Conservation (phyloP, 2,329 filamentous ascomycete species). For the Exophiala aquamarina region DNA sequence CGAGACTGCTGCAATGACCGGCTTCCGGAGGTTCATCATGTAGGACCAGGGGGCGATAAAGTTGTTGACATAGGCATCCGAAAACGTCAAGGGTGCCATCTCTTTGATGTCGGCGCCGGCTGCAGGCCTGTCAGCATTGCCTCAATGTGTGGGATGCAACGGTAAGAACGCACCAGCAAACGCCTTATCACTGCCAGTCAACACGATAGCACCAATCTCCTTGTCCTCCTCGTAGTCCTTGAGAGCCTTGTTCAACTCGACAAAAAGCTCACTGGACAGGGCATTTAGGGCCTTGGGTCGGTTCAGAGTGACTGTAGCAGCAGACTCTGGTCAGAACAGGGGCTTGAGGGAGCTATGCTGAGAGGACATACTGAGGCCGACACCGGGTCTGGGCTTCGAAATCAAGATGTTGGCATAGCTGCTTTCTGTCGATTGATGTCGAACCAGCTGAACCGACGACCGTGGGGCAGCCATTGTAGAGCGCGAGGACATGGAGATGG, state of each 20-base stretch:
- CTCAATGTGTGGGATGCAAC: background rate
- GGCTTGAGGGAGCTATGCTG: background rate
- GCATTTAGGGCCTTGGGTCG: slow-evolving; percentile 95
- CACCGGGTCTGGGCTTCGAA: slow-evolving; percentile 80
- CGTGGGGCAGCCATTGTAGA: slow-evolving; percentile 59
- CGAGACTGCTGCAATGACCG: slow-evolving; percentile 89
- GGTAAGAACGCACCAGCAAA: slow-evolving; percentile 62
- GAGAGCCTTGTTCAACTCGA: slow-evolving; percentile 81
- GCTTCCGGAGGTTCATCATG: slow-evolving; percentile 84
- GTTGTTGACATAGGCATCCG: slow-evolving; percentile 79
- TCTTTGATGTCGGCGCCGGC: slow-evolving; percentile 99
- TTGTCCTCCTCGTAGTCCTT: slow-evolving; percentile 67
- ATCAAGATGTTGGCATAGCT: slow-evolving; percentile 79
- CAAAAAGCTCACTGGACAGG: slow-evolving; percentile 84
- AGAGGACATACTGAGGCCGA: slow-evolving; percentile 71
- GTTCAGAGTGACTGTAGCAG: slow-evolving; percentile 75
- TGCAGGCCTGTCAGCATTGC: slow-evolving; percentile 18
- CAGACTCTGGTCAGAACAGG: slow-evolving; percentile 5
- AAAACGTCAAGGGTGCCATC: slow-evolving; percentile 91
- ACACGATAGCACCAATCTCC: slow-evolving; percentile 71
- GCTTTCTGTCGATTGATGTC: slow-evolving; percentile 47
- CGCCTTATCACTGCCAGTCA: slow-evolving; percentile 85
- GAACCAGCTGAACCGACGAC: slow-evolving; percentile 57
- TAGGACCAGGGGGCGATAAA: slow-evolving; percentile 96
- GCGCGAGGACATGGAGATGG: slow-evolving; percentile 44